phyloP scores from a whole-genome alignment of 2,329 filamentous ascomycete genomes.

The Ophiostoma quercus region DNA sequence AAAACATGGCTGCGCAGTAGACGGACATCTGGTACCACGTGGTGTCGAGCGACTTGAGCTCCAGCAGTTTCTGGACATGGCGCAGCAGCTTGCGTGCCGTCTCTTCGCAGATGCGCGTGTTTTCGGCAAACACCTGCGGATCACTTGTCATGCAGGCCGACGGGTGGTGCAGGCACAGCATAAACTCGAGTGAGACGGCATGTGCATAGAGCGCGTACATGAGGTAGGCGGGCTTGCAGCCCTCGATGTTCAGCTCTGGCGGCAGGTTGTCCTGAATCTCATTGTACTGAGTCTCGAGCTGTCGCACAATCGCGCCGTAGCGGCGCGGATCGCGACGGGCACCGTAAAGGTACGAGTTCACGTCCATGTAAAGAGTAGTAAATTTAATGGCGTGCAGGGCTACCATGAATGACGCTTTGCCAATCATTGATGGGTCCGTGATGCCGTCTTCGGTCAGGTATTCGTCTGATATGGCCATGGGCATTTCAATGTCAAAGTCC shows the following conservation, averaged over 20 bases:
- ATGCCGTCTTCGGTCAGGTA: slow-evolving; percentile 60
- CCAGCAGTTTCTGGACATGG: slow-evolving; percentile 54
- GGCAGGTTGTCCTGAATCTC: slow-evolving; percentile 62
- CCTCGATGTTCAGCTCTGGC: slow-evolving; percentile 49
- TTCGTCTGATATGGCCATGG: slow-evolving; percentile 66
- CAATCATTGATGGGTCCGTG: slow-evolving; percentile 45
- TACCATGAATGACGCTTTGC: slow-evolving; percentile 53
- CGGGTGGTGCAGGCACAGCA: slow-evolving; percentile 57
- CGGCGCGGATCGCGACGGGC: slow-evolving; percentile 56
- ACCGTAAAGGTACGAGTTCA: slow-evolving; percentile 72
- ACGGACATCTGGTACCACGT: slow-evolving; percentile 72
- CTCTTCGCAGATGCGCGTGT: slow-evolving; percentile 61
- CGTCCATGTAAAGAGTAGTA: slow-evolving; percentile 62
- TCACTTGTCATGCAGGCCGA: slow-evolving; percentile 54
- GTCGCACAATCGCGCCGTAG: slow-evolving; percentile 59
- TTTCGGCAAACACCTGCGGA: slow-evolving; percentile 52
- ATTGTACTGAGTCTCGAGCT: slow-evolving; percentile 59
- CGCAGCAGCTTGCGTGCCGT: slow-evolving; percentile 60
- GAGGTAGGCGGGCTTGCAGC: slow-evolving; percentile 39
- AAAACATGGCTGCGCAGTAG: slow-evolving; percentile 68
- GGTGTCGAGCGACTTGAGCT: slow-evolving; percentile 65
- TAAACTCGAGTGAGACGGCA: slow-evolving; percentile 52
- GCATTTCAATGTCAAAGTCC: slow-evolving; percentile 75
- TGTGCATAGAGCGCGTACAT: slow-evolving; percentile 52
- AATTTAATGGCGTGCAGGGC: slow-evolving; percentile 62